phyloP scores from a whole-genome alignment of 305 asterid genomes.

The Fraxinus ornus region DNA sequence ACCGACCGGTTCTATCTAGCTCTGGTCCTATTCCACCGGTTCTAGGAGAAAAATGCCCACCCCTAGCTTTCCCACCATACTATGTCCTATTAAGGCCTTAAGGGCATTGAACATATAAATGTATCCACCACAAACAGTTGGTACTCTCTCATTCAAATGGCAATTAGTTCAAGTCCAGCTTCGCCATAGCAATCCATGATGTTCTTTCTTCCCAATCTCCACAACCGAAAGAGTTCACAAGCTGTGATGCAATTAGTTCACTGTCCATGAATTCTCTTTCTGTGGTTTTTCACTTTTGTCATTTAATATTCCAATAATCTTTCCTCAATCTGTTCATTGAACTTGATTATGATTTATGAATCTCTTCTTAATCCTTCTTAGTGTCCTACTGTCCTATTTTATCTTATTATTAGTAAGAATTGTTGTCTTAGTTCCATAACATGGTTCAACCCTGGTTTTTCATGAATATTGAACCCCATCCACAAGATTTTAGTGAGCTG shows the following conservation, averaged over 20 bases:
- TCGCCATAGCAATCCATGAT: slow-evolving; percentile 40
- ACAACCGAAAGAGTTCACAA: neutral
- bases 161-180: slow-evolving; percentile 43
- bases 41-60: too few relatives aligned
- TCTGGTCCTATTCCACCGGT: too few relatives aligned
- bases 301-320: neutral
- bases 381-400: neutral
- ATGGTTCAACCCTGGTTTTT: too few relatives aligned
- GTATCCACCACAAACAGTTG: slow-evolving; percentile 31
- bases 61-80: neutral
- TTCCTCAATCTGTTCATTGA: neutral
- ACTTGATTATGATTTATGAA: neutral
- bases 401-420: too few relatives aligned
- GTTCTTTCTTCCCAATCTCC: slow-evolving; percentile 38
- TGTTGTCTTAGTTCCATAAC: too few relatives aligned
- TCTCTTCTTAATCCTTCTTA: neutral
- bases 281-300: neutral
- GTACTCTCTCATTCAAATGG: slow-evolving; percentile 31
- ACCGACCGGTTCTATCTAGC: too few relatives aligned
- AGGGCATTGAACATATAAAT: slow-evolving; percentile 1
- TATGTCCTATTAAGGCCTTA: neutral
- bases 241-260: neutral
- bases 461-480: too few relatives aligned
- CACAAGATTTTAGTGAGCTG: too few relatives aligned
- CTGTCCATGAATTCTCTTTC: neutral